Evolutionary conservation across 257 asterid genomes (phyloP).

Genomic region (Przewalskia tangutica): DNA sequence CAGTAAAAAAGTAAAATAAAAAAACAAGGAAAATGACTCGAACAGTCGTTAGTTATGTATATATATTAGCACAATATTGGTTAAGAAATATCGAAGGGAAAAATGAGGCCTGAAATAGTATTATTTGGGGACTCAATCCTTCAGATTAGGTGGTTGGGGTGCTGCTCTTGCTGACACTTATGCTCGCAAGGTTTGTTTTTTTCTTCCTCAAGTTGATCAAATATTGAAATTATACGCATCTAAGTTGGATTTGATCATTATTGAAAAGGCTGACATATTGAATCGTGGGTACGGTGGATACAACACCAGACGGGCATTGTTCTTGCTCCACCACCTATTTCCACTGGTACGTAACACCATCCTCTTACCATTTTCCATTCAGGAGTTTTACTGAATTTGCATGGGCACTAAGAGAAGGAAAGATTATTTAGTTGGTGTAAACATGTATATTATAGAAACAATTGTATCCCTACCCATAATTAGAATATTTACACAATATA

Average conservation of each 20-base stretch:
- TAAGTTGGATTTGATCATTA: background rate
- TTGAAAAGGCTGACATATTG: constrained; percentile 61
- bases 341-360: constrained; percentile 42
- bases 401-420: background rate
- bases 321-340: constrained; percentile 75
- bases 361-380: background rate
- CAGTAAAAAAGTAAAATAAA: too few species aligned
- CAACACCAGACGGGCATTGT: constrained; percentile 89
- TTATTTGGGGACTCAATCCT: constrained; percentile 91
- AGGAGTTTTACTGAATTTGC: background rate
- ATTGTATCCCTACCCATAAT: too few species aligned
- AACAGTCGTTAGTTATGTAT: too few species aligned
- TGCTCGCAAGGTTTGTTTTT: constrained; percentile 51
- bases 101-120: constrained; percentile 71
- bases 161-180: constrained; percentile 70
- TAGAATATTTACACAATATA: too few species aligned
- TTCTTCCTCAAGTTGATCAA: background rate
- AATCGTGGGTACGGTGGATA: constrained; percentile 94
- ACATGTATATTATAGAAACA: too few species aligned
- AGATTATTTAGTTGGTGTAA: too few species aligned
- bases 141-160: constrained; percentile 86
- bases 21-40: too few species aligned
- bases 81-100: background rate
- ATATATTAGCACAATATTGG: too few species aligned
- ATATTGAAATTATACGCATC: too few species aligned